A percentile compares a stretch with the other conserved stretches of the same genome.
These are phyloP conservation scores for Blastobotrys elegans DNA, from an alignment of 1,139 yeast species.

Conservation along the genomic window DNA sequence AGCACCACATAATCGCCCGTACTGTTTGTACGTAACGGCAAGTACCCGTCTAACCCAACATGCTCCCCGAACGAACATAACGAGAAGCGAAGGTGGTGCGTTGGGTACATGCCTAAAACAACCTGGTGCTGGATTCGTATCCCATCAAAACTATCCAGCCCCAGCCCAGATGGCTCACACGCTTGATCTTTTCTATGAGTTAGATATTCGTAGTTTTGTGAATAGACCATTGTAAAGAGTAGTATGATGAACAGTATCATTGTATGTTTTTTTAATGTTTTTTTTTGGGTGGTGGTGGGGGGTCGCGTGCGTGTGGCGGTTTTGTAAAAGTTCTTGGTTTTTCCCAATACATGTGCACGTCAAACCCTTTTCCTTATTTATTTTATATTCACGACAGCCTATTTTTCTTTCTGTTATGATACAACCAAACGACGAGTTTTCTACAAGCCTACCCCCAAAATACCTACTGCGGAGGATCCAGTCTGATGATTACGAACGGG, in stretches of 20 bases:
- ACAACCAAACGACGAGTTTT: background rate
- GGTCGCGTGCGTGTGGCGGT: no score
- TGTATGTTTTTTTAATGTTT: no score
- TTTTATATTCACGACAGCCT: no score
- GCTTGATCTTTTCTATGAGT: slow-evolving; percentile 12
- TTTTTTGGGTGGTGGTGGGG: no score
- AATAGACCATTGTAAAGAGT: no score
- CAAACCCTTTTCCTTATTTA: no score
- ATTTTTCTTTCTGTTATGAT: no score
- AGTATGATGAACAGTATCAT: no score
- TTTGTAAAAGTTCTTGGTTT: no score
- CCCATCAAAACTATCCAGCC: slow-evolving; percentile 23
- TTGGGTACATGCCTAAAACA: slow-evolving; percentile 15
- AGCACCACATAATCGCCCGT: slow-evolving; percentile 17
- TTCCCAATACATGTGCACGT: no score
- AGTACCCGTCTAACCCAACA: slow-evolving; percentile 22
- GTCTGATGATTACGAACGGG: slow-evolving; percentile 40
- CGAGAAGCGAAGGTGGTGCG: slow-evolving; percentile 23
- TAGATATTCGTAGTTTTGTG: no score
- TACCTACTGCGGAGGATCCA: slow-evolving; percentile 45
- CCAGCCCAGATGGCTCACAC: slow-evolving; percentile 21
- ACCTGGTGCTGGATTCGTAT: slow-evolving; percentile 28
- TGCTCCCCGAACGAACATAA: slow-evolving; percentile 13
- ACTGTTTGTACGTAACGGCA: slow-evolving; percentile 16
- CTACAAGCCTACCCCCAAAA: slow-evolving; percentile 38